Evolutionary conservation across 352 stramenopile genomes (phyloP), one percentile per base, ranked within the genome.

Genomic region (Phytophthora ramorum): DNA sequence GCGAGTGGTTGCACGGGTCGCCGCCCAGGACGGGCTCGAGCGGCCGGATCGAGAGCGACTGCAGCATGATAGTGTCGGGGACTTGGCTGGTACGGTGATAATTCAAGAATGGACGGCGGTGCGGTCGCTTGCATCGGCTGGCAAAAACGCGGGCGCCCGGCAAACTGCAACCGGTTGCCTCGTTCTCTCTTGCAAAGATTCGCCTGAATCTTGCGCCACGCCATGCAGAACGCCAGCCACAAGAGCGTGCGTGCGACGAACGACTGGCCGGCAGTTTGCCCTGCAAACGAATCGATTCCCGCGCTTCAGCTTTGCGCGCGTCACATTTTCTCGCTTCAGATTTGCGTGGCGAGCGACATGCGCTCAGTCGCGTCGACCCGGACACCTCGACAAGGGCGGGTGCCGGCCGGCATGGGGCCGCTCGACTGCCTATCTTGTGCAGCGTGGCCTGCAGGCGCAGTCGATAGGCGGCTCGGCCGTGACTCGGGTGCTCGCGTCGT

Each of bases 41-140:
- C 7, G 71, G 71, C 24, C 63, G 63, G 50, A 78, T 75, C 35
- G 66, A 73, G 41, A 78, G 71, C 30, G 71, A 78, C 53, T 66
- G 71, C 47, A 78, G 49, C 71, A 78, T 78, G 37, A 32, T 7
- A 32, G 4, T 32, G 24, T 2, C 24, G 24, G 16, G 34, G 51
- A 19, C 22, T 28, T 54, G 32, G 8, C 16, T 10, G 22, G 17
- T 3, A 19, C 9, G 9, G 34, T 9, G 54, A 32, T 41, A 62
- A 69, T 69, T 77, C 38, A 49, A 55, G 58, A 77, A 69, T 74
- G 65, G 16, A 34, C 53, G 24, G 52, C 52, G 38, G 32, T 32
- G 26, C 26, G 19, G 17, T 13, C 34, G 10, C 14, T 20, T 55
- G 45, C 48, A 67, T 54, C 48, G 44, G 35, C 51, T 24, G 26